Evolutionary conservation across 2,329 filamentous ascomycete genomes (phyloP).

Genomic region (Fusarium sp.): DNA sequence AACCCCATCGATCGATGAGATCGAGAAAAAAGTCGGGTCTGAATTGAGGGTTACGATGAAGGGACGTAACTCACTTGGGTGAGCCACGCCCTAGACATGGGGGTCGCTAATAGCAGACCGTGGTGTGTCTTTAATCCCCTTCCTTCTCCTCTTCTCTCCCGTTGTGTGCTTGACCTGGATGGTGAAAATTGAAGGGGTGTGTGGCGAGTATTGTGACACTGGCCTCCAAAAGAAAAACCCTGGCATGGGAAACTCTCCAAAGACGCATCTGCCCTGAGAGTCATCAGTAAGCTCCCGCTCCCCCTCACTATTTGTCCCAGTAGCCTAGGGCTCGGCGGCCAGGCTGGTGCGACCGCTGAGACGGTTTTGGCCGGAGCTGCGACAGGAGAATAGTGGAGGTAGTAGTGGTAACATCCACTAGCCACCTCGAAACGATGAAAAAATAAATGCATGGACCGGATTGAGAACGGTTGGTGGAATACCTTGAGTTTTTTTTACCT

Average conservation of each 20-base stretch:
- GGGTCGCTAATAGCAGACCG: slow-evolving; percentile 21
- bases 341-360: slow-evolving; percentile 31
- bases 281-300: slow-evolving; percentile 39
- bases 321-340: slow-evolving; percentile 7
- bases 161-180: background rate
- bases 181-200: background rate
- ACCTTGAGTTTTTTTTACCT: background rate
- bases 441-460: background rate
- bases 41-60: slow-evolving; percentile 35
- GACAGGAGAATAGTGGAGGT: slow-evolving; percentile 8
- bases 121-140: slow-evolving; percentile 27
- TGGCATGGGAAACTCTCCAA: slow-evolving; percentile 29
- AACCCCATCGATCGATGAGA: slow-evolving; percentile 56
- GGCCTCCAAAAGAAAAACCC: slow-evolving; percentile 13
- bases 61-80: slow-evolving; percentile 29
- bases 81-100: slow-evolving; percentile 38
- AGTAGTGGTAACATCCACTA: slow-evolving; percentile 8
- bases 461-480: background rate
- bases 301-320: slow-evolving; percentile 23
- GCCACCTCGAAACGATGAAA: slow-evolving; percentile 2
- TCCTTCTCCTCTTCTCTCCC: slow-evolving; percentile 5
- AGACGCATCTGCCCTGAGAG: slow-evolving; percentile 40
- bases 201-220: slow-evolving; percentile 13
- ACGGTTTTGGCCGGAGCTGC: slow-evolving; percentile 34
- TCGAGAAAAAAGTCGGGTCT: slow-evolving; percentile 49